Evolutionary conservation across 2,329 filamentous ascomycete genomes (phyloP).

Genomic region (Fusarium buxicola): DNA sequence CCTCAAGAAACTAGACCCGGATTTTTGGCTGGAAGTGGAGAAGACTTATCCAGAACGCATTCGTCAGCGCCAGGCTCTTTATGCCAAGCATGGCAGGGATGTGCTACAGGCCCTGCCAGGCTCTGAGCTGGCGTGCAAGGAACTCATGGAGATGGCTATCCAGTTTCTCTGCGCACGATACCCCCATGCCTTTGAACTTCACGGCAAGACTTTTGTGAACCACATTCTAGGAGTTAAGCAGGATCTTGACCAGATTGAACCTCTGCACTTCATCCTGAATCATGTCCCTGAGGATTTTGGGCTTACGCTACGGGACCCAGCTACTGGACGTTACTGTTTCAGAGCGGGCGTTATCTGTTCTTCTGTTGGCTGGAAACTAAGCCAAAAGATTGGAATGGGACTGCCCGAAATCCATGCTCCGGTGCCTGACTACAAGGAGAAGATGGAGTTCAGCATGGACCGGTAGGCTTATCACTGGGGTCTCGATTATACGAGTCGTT

Average conservation of each 20-base stretch:
- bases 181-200: slow-evolving; percentile 76
- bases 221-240: slow-evolving; percentile 72
- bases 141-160: slow-evolving; percentile 87
- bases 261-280: slow-evolving; percentile 77
- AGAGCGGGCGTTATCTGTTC: slow-evolving; percentile 83
- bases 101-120: slow-evolving; percentile 79
- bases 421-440: slow-evolving; percentile 87
- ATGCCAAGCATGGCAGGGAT: slow-evolving; percentile 68
- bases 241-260: slow-evolving; percentile 69
- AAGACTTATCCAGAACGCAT: slow-evolving; percentile 76
- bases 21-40: slow-evolving; percentile 93
- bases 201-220: slow-evolving; percentile 73
- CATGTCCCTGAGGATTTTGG: slow-evolving; percentile 89
- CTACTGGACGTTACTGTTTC: slow-evolving; percentile 78
- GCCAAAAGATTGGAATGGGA: slow-evolving; percentile 76
- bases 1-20: slow-evolving; percentile 79
- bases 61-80: slow-evolving; percentile 74
- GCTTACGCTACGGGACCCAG: slow-evolving; percentile 77
- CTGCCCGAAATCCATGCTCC: slow-evolving; percentile 77
- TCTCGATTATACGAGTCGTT: accelerated
- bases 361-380: slow-evolving; percentile 82
- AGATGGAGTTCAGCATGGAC: slow-evolving; percentile 90
- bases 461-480: slow-evolving; percentile 60
- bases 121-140: slow-evolving; percentile 82
- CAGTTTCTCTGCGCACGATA: slow-evolving; percentile 85